Evolutionary conservation across 257 asterid genomes (phyloP).

Genomic region (Sherardia arvensis): DNA sequence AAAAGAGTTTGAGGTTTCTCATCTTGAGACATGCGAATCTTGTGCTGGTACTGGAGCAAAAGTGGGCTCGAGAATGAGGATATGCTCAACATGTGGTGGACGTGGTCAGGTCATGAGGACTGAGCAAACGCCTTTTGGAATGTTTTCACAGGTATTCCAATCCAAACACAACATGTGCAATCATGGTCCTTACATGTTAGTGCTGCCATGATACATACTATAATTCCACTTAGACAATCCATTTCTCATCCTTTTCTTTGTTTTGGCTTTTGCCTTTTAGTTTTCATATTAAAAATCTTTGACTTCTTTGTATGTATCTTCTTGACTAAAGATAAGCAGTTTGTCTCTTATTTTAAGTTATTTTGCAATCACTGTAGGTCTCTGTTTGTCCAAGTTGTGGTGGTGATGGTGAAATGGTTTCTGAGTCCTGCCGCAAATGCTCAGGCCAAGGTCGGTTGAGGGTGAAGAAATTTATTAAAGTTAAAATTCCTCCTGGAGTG

Average conservation of each 20-base stretch:
- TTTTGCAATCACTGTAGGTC: constrained; percentile 36
- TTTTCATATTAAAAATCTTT: not conserved
- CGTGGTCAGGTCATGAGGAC: constrained; percentile 99
- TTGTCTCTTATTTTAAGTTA: not conserved
- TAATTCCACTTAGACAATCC: not conserved
- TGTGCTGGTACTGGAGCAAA: constrained; percentile 97
- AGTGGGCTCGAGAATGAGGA: constrained; percentile 87
- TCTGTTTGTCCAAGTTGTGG: constrained; percentile 97
- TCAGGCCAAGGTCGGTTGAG: constrained; percentile 86
- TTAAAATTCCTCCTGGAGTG: constrained; percentile 98
- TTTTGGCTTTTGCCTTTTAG: not conserved
- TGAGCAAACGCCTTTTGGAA: constrained; percentile 98
- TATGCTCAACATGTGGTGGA: constrained; percentile 97
- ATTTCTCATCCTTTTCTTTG: constrained; percentile 3
- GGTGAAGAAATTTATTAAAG: constrained; percentile 83
- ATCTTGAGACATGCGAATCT: constrained; percentile 85
- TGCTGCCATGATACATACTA: not conserved
- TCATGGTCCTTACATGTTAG: not conserved
- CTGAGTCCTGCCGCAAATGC: constrained; percentile 93
- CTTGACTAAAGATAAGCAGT: not conserved
- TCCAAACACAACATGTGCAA: not conserved
- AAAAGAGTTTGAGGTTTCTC: constrained; percentile 85
- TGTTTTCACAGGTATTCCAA: constrained; percentile 86
- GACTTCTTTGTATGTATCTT: not conserved
- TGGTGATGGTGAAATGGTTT: constrained; percentile 91